Percentiles rank a stretch among this genome's conserved stretches.
Conservation (phyloP, 495 filamentous ascomycete species). For the Penicillium manginii region DNA sequence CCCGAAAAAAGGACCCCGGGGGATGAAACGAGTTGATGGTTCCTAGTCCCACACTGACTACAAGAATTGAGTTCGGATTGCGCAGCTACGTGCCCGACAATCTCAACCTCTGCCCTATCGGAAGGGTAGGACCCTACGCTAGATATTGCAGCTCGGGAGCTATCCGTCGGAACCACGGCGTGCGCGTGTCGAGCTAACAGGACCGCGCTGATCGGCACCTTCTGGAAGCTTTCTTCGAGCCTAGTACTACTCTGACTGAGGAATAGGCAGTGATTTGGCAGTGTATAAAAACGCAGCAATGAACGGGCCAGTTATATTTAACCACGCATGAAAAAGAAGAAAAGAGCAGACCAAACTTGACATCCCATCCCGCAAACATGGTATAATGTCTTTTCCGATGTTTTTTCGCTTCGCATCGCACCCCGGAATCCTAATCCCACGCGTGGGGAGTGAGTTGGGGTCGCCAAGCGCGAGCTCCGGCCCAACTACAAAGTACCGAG, state of each 20-base stretch:
- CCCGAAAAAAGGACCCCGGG: neutral
- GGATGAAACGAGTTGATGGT: neutral
- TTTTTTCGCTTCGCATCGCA: neutral
- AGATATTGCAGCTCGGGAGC: conserved; percentile 11
- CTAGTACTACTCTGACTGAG: neutral
- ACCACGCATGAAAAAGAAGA: neutral
- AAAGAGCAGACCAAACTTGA: neutral
- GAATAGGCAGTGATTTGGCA: no score
- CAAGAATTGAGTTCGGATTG: conserved; percentile 1
- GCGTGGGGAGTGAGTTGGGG: conserved; percentile 1
- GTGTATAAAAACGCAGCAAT: neutral
- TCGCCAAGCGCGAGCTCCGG: neutral
- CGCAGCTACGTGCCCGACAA: neutral
- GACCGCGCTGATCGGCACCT: conserved; percentile 13
- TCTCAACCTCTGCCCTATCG: neutral
- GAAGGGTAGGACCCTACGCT: neutral
- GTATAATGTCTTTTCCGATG: conserved; percentile 1
- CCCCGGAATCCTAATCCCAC: conserved; percentile 2
- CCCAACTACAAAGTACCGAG: neutral
- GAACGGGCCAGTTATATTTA: neutral
- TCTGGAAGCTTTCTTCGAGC: conserved; percentile 9
- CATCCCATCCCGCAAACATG: no score
- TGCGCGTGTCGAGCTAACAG: conserved; percentile 6
- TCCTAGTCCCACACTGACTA: neutral
- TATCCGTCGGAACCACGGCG: conserved; percentile 7